phyloP scores from a whole-genome alignment of 176 grass and related monocot genomes.

The Oryza australiensis region DNA sequence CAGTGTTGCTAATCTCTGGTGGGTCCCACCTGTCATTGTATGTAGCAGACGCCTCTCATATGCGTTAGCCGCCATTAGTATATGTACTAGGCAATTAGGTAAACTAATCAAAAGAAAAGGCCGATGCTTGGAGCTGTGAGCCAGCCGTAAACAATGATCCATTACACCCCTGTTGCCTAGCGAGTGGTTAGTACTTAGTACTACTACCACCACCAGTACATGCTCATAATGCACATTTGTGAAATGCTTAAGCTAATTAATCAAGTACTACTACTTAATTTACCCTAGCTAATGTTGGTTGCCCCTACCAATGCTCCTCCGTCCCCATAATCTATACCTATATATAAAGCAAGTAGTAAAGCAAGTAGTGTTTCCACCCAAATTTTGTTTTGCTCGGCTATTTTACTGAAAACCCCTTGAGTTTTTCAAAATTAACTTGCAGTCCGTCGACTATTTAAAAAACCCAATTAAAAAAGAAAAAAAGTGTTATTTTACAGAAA shows the following conservation, averaged over 20 bases:
- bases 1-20: neutral
- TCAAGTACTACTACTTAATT: slow-evolving; percentile 2
- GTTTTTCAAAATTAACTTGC: too few species aligned
- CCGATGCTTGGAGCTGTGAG: slow-evolving; percentile 61
- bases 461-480: too few species aligned
- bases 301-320: too few species aligned
- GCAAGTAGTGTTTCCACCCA: too few species aligned
- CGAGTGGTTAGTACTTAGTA: neutral
- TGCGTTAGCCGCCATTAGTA: neutral
- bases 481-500: too few species aligned
- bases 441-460: too few species aligned
- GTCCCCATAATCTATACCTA: too few species aligned
- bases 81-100: neutral
- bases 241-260: slow-evolving; percentile 22
- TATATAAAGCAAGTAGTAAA: too few species aligned
- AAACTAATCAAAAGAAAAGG: slow-evolving; percentile 31
- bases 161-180: neutral
- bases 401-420: too few species aligned
- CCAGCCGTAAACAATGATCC: slow-evolving; percentile 43
- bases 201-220: neutral
- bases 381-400: too few species aligned
- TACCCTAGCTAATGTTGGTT: neutral
- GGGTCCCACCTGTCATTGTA: neutral
- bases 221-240: neutral
- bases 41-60: neutral